A percentile compares a stretch with the other conserved stretches of the same genome.
Conservation (phyloP, 169 alveolate genomes). For the Fabrea salina region DNA sequence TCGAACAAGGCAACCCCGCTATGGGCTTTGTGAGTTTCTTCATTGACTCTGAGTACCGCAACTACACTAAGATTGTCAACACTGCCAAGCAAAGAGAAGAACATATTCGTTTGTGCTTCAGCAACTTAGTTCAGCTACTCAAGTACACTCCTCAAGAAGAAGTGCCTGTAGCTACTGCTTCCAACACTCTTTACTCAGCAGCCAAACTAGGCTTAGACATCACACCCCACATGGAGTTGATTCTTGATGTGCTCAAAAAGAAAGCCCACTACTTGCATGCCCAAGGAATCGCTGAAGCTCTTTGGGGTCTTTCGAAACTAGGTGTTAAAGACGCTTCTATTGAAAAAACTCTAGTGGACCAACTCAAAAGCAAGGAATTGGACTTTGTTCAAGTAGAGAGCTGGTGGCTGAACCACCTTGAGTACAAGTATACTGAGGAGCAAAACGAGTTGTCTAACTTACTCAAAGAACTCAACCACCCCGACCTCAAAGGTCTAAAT, state of each 20-base stretch:
- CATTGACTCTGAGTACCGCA: not conserved
- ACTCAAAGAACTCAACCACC: no score
- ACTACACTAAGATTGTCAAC: not conserved
- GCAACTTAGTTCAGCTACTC: not conserved
- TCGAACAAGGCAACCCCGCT: not conserved
- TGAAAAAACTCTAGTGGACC: no score
- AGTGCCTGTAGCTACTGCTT: conserved; percentile 10
- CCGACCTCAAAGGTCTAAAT: not conserved
- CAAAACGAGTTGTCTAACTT: no score
- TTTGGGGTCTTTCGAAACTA: not conserved
- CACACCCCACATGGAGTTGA: not conserved
- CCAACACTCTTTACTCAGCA: not conserved
- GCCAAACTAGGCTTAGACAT: not conserved
- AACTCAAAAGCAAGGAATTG: no score
- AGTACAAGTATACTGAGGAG: no score
- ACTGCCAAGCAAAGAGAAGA: not conserved
- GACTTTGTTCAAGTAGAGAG: no score
- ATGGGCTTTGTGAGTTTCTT: not conserved
- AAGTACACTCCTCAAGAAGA: not conserved
- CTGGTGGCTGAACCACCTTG: no score
- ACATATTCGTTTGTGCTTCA: not conserved
- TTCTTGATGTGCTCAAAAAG: not conserved
- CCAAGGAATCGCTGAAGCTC: conserved; percentile 22
- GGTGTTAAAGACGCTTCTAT: not conserved
- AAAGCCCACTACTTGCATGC: not conserved